Evolutionary conservation across 2,329 filamentous ascomycete species (phyloP).

Genomic region (Harringtonia lauricola): DNA sequence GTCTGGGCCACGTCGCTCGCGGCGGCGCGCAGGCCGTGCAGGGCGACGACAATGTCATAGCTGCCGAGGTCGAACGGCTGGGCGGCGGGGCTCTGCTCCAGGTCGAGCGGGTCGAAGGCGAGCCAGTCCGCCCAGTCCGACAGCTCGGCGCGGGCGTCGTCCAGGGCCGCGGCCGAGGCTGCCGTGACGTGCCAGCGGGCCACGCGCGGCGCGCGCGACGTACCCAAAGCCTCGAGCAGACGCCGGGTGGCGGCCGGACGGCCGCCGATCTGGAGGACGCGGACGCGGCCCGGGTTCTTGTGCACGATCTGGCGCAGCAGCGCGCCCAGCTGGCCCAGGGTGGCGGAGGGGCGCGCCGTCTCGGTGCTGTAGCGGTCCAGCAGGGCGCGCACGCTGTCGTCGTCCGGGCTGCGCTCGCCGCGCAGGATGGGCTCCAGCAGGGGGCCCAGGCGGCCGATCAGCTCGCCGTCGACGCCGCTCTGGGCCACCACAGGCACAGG

Average conservation of each 20-base stretch:
- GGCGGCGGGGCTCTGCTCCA: constrained; percentile 14
- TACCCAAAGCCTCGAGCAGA: not conserved
- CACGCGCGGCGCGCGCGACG: constrained; percentile 25
- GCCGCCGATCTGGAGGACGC: constrained; percentile 15
- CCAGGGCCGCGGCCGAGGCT: constrained; percentile 22
- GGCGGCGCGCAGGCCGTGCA: constrained; percentile 18
- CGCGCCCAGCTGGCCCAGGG: not conserved
- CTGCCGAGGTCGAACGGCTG: constrained; percentile 19
- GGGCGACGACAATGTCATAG: constrained; percentile 21
- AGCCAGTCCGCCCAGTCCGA: constrained; percentile 9
- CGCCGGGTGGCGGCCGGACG: not conserved
- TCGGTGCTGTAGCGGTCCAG: too few relatives aligned
- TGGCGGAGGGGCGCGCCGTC: not conserved
- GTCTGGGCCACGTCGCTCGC: constrained; percentile 11
- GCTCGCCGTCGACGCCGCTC: too few relatives aligned
- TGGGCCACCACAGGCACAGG: too few relatives aligned
- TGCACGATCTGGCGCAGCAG: not conserved
- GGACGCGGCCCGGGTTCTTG: not conserved
- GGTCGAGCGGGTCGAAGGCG: constrained; percentile 11
- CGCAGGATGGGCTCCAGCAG: too few relatives aligned
- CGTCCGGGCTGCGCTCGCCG: too few relatives aligned
- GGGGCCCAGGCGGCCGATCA: too few relatives aligned
- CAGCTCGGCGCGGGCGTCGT: constrained; percentile 19
- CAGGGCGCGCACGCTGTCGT: too few relatives aligned
- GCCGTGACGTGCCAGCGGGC: constrained; percentile 17